Conservation (phyloP, 106 monocot genomes). For the Apostasia ramifera region DNA sequence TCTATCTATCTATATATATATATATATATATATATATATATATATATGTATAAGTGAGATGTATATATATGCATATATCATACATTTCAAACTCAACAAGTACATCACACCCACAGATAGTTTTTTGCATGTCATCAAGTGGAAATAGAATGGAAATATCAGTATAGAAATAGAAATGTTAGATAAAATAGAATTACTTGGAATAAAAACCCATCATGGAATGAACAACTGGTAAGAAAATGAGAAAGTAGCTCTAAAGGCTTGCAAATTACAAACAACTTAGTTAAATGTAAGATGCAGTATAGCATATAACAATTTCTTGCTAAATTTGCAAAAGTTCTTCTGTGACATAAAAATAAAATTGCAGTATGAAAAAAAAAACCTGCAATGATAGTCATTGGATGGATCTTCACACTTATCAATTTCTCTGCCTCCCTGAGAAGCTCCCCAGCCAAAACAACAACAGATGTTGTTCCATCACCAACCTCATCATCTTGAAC, state of each 20-base stretch:
- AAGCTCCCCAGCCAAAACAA: constrained; percentile 80
- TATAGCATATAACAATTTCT: background rate
- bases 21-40: too few species aligned
- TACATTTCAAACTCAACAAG: too few species aligned
- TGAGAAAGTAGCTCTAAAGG: background rate
- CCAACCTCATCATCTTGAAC: constrained; percentile 90
- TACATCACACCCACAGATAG: too few species aligned
- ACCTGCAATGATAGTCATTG: constrained; percentile 85
- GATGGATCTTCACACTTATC: constrained; percentile 59
- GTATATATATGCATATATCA: too few species aligned
- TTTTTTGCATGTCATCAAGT: too few species aligned
- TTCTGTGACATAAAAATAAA: too few species aligned
- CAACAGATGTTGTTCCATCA: constrained; percentile 81
- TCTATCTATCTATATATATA: too few species aligned
- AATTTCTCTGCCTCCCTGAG: constrained; percentile 72
- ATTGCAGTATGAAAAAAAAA: background rate
- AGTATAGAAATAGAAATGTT: background rate
- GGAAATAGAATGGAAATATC: background rate
- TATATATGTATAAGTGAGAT: too few species aligned
- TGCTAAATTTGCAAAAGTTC: background rate
- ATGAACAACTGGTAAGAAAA: background rate
- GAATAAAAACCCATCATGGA: background rate
- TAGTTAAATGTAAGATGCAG: background rate
- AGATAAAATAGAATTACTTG: background rate
- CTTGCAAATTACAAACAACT: background rate